Evolutionary conservation across 2,329 filamentous ascomycete species (phyloP), one percentile per base, ranked within the genome.

Genomic region (Stagonosporopsis tanaceti): DNA sequence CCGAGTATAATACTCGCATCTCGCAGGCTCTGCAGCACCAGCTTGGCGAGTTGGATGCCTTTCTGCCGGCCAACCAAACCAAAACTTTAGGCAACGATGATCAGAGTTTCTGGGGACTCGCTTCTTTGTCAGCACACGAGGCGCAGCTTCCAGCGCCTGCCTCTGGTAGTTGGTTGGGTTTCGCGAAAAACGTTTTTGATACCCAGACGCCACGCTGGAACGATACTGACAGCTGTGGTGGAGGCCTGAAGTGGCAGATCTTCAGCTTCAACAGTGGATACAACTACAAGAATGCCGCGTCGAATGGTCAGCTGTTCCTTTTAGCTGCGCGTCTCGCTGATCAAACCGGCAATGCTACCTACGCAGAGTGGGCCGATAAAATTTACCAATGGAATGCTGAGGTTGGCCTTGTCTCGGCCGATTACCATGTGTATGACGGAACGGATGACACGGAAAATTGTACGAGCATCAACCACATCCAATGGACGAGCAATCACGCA

Each of bases 221-320:
- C 30, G 11, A 32, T 71, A 80, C 77, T 0, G 76, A 80, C 0
- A 75, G 78, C 35, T 95, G 92, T 68, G 81, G 80, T 28, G 92
- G 91, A 50, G 92, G 91, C 7, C 79, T 74, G 25, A 59, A 61
- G 28, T 93, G 89, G 89, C 91, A 95, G 77, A 92, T 96, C 63
- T 93, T 87, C 71, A 75, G 82, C 1, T 85, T 84, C 66, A 93
- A 95, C 70, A 87, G 86, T 58, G 91, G 91, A 12, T 87, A 92
- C 70, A 82, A 85, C 65, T 94, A 95, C 82, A 94, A 92, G 76
- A 92, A 93, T 77, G 83, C 85, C 11, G 82, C 91, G 62, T 87
- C 87, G 55, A 94, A 93, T 71, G 90, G 89, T 30, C 87, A 87
- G 12, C 87, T 96, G 74, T 93, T 96, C 76, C 88, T 93, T 71